Base-by-base conservation (phyloP, 1,284 basidiomycete genomes). In the Microbotryum scabiosae region DNA sequence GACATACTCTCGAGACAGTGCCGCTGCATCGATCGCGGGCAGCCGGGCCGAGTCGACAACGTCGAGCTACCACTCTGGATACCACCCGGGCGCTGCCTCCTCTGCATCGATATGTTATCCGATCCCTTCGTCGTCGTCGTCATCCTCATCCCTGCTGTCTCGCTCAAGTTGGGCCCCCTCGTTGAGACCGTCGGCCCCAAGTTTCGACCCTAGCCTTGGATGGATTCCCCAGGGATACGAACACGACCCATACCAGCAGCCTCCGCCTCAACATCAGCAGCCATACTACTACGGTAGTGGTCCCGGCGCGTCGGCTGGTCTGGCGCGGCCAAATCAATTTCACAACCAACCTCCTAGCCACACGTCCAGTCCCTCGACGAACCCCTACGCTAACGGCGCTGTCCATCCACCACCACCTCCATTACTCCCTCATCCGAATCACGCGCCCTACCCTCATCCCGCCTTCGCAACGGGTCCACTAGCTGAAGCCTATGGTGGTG, bases 1-100 rank as follows among this genome's bases (percentile, higher is more conserved):
- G 51, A 62, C 64, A 0, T 63, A 62, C 30, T 68, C 66, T 57
- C 41, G 66, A 18, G 63, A 61, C 43, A 65, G 63, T 46, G 63
- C 64, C 10, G 63, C 63, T n/a, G 28, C 59, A 1, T 63, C 61
- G 16, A 26, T 63, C 1, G 51, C 63, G 20, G 66, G 66, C 12
- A 6, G 47, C 50, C 6, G 50, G 61, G 4, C 63, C 63, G 23
- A 62, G 60, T 26, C 66, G 23, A 28, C 51, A 4, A 28, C 32
- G 9, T 52, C 51, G 23, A 52, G 51, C 51, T 23, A 28, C 20
- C 51, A 52, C 25, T 52, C 51, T 18, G 51, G 51, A 7, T 23
- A 28, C 8, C 28, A 52, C 8, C n/a, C 25, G 26, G 26, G 25
- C 32, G n/a, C 51, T 23, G 26, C 61, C 16, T 58, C 47, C n/a